A percentile compares a stretch with the other conserved stretches of the same genome.
Evolutionary conservation across 352 stramenopile genomes (phyloP).

Genomic region (Thalassiosira hispida): DNA sequence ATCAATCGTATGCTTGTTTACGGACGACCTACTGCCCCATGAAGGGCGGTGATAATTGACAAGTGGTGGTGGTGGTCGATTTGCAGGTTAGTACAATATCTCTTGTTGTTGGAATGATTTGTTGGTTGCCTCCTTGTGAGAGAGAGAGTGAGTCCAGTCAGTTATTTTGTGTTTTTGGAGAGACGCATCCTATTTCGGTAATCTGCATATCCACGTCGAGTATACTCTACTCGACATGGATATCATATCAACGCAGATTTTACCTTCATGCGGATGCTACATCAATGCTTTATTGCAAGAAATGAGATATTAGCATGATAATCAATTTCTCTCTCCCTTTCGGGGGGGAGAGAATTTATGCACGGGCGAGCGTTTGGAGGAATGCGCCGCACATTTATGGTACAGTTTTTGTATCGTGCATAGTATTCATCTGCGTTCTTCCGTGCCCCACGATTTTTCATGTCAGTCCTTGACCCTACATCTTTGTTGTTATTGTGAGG

Average conservation of each 20-base stretch:
- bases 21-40: no score
- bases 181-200: slow-evolving; percentile 21
- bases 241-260: slow-evolving; percentile 10
- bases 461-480: slow-evolving; percentile 33
- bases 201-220: no score
- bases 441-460: slow-evolving; percentile 16
- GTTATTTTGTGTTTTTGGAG: neutral
- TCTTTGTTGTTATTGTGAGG: no score
- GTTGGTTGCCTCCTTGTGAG: no score
- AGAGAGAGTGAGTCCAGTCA: no score
- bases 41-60: no score
- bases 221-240: neutral
- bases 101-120: neutral
- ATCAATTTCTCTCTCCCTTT: slow-evolving; percentile 4
- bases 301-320: slow-evolving; percentile 31
- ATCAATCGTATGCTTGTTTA: no score
- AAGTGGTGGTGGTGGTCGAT: no score
- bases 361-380: slow-evolving; percentile 2
- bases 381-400: slow-evolving; percentile 9
- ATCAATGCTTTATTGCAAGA: slow-evolving; percentile 24
- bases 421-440: slow-evolving; percentile 8
- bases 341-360: slow-evolving; percentile 3
- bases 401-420: slow-evolving; percentile 28
- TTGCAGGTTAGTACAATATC: neutral
- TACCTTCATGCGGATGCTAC: slow-evolving; percentile 29